Evolutionary conservation across 2,329 filamentous ascomycete species (phyloP).

Genomic region (Penicillium paneum): DNA sequence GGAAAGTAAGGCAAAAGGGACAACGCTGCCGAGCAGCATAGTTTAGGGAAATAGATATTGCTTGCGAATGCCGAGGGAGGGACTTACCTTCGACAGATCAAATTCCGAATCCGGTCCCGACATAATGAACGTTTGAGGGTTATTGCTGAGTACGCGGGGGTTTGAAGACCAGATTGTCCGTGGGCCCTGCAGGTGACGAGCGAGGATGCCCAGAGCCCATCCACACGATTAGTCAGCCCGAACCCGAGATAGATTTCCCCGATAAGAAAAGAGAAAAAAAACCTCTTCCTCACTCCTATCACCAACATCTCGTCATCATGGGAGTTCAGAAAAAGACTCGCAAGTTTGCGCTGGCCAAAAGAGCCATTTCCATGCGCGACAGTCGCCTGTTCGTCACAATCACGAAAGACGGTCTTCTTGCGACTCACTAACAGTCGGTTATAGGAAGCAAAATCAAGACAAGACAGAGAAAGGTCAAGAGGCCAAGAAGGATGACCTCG

Average conservation of each 20-base stretch:
- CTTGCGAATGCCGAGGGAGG: background rate
- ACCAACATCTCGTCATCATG: slow-evolving; percentile 54
- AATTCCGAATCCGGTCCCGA: background rate
- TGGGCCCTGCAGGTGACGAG: background rate
- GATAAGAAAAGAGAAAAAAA: slow-evolving; percentile 6
- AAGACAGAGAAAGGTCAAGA: slow-evolving; percentile 19
- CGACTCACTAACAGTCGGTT: background rate
- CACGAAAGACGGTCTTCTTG: background rate
- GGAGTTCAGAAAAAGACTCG: slow-evolving; percentile 84
- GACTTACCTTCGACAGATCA: slow-evolving; percentile 1
- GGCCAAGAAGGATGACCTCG: slow-evolving; percentile 20
- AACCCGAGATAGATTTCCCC: background rate
- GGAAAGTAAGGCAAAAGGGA: background rate
- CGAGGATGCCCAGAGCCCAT: background rate
- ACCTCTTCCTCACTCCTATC: slow-evolving; percentile 1
- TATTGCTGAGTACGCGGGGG: background rate
- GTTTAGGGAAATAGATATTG: background rate
- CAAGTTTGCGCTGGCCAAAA: slow-evolving; percentile 84
- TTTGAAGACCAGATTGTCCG: background rate
- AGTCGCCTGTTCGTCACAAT: slow-evolving; percentile 55
- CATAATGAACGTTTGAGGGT: background rate
- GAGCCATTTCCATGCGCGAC: slow-evolving; percentile 78
- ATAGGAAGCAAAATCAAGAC: slow-evolving; percentile 20
- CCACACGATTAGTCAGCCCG: background rate
- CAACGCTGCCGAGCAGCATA: background rate